These are phyloP conservation scores for Artemisia princeps DNA, from an alignment of 140 eudicot genomes.

Conservation along the genomic window DNA sequence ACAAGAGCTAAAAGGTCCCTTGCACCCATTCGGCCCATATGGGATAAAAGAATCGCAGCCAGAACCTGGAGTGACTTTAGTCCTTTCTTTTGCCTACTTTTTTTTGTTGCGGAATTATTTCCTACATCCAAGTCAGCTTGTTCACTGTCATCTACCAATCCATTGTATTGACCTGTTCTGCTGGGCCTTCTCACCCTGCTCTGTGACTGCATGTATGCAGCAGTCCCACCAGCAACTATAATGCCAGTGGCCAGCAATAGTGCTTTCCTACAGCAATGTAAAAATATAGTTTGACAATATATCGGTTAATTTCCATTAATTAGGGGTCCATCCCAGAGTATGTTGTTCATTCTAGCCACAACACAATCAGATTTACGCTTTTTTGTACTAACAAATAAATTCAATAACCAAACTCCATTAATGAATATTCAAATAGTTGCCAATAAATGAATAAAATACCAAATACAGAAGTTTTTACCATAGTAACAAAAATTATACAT, in stretches of 20 bases:
- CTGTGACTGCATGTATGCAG: constrained; percentile 76
- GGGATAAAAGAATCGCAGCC: constrained; percentile 85
- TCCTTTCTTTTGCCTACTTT: constrained; percentile 79
- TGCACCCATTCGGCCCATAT: constrained; percentile 77
- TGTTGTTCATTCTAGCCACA: too few relatives aligned
- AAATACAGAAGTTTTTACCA: constrained; percentile 17
- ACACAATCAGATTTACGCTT: too few relatives aligned
- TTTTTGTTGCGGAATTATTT: constrained; percentile 38
- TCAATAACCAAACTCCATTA: too few relatives aligned
- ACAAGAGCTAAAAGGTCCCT: constrained; percentile 68
- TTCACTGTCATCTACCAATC: constrained; percentile 36
- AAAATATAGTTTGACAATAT: not conserved
- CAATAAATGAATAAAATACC: not conserved
- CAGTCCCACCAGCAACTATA: constrained; percentile 86
- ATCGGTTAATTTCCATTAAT: not conserved
- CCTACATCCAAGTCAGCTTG: constrained; percentile 31
- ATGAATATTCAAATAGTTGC: not conserved
- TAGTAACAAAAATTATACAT: constrained; percentile 1
- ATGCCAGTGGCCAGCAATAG: constrained; percentile 73
- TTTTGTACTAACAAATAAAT: too few relatives aligned
- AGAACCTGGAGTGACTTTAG: constrained; percentile 83
- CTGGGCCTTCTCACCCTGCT: constrained; percentile 36
- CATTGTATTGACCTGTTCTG: constrained; percentile 43
- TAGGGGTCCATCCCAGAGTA: not conserved
- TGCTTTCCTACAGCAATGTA: constrained; percentile 49